Evolutionary conservation across 169 alveolate genomes (phyloP).

Genomic region (Eimeria brunetti): DNA sequence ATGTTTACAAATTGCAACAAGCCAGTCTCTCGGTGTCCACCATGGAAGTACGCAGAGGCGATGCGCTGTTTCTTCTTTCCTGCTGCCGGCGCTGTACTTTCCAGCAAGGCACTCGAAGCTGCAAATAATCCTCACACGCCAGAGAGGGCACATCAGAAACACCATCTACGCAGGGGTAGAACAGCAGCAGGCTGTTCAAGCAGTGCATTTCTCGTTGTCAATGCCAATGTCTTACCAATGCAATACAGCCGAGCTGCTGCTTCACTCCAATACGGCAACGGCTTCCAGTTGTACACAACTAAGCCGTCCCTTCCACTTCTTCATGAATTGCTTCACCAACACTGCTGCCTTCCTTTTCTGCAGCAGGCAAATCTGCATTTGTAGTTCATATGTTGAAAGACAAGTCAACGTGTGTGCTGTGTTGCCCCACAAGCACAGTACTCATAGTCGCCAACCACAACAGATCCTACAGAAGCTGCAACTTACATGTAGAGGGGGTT

Average conservation of each 20-base stretch:
- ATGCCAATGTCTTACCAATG: neutral
- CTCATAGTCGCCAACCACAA: conserved; percentile 27
- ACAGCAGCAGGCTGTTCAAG: neutral
- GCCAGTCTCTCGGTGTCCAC: too few species aligned
- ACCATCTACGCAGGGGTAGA: neutral
- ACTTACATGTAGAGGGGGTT: neutral
- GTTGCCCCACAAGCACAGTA: neutral
- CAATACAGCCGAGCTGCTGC: conserved; percentile 63
- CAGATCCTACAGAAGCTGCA: conserved; percentile 36
- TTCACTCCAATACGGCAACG: conserved; percentile 10
- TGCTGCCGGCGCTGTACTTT: conserved; percentile 34
- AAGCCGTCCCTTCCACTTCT: neutral
- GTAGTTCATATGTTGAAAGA: neutral
- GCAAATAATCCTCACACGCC: neutral
- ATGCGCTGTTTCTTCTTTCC: neutral
- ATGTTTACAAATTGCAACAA: too few species aligned
- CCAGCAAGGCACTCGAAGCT: neutral
- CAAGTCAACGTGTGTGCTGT: neutral
- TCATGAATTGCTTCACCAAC: neutral
- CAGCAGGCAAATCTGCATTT: neutral
- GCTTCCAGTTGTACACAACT: conserved; percentile 6
- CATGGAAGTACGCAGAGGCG: too few species aligned
- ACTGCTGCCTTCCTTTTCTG: neutral
- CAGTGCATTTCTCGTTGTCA: neutral
- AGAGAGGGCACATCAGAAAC: neutral